Evolutionary conservation across 2,329 filamentous ascomycete species (phyloP).

Genomic region (Sporothrix globosa): DNA sequence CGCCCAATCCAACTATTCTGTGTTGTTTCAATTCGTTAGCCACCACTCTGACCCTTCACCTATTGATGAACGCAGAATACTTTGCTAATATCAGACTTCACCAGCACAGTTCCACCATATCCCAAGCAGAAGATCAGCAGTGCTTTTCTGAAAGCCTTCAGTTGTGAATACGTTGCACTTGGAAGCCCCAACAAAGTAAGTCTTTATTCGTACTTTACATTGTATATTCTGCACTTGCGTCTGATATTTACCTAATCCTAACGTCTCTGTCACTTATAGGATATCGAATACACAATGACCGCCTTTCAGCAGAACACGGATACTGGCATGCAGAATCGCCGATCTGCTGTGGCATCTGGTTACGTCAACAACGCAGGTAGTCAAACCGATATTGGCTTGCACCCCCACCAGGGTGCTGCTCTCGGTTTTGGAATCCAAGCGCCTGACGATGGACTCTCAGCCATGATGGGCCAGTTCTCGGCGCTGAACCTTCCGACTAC

Average conservation of each 20-base stretch:
- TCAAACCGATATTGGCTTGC: slow-evolving; percentile 19
- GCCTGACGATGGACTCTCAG: slow-evolving; percentile 34
- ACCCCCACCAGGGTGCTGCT: slow-evolving; percentile 25
- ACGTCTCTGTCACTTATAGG: slow-evolving; percentile 29
- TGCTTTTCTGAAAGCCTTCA: neutral
- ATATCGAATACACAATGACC: slow-evolving; percentile 31
- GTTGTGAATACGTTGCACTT: neutral
- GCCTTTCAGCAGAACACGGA: slow-evolving; percentile 27
- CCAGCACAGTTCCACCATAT: neutral
- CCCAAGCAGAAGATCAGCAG: neutral
- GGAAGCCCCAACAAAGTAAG: neutral
- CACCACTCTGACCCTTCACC: neutral
- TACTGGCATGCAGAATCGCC: slow-evolving; percentile 22
- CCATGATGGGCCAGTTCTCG: slow-evolving; percentile 42
- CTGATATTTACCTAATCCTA: neutral
- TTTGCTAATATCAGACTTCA: neutral
- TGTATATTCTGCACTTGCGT: neutral
- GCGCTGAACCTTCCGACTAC: slow-evolving; percentile 38
- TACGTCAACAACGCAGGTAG: slow-evolving; percentile 26
- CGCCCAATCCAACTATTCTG: neutral
- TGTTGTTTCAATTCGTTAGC: neutral
- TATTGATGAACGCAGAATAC: too few species aligned
- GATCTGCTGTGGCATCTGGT: slow-evolving; percentile 24
- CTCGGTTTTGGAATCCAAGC: slow-evolving; percentile 21
- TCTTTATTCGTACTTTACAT: neutral